These are phyloP conservation scores for Pachysandra terminalis DNA, from an alignment of 164 flowering plant genomes.

Conservation along the genomic window DNA sequence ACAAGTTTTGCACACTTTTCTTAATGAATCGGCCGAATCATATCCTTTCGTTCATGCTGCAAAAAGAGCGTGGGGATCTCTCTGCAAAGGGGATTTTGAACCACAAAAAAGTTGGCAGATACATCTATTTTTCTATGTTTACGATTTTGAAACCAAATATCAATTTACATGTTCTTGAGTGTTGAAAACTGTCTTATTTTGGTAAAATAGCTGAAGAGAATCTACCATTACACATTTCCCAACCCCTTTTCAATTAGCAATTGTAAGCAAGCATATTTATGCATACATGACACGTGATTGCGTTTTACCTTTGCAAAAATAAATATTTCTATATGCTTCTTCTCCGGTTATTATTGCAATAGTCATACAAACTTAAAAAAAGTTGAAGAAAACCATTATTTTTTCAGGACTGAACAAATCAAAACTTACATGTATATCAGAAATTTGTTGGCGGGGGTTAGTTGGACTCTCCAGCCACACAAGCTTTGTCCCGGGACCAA, in stretches of 20 bases:
- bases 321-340: too few species aligned
- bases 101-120: background rate
- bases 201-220: too few species aligned
- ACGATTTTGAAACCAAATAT: too few species aligned
- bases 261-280: background rate
- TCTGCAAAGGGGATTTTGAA: background rate
- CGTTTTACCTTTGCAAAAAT: background rate
- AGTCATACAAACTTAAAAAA: background rate
- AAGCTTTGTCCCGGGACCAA: constrained; percentile 85
- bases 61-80: too few species aligned
- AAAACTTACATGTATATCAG: constrained; percentile 67
- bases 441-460: constrained; percentile 83
- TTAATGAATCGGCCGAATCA: too few species aligned
- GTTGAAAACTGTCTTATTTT: too few species aligned
- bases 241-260: background rate
- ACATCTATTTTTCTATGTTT: background rate
- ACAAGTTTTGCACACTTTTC: too few species aligned
- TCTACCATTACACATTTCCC: background rate
- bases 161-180: too few species aligned
- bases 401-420: background rate
- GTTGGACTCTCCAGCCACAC: constrained; percentile 99
- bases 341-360: background rate
- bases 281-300: background rate
- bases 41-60: too few species aligned
- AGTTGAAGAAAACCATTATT: background rate